phyloP scores from a whole-genome alignment of 768 basidiomycete genomes.

The Gyrodon lividus region DNA sequence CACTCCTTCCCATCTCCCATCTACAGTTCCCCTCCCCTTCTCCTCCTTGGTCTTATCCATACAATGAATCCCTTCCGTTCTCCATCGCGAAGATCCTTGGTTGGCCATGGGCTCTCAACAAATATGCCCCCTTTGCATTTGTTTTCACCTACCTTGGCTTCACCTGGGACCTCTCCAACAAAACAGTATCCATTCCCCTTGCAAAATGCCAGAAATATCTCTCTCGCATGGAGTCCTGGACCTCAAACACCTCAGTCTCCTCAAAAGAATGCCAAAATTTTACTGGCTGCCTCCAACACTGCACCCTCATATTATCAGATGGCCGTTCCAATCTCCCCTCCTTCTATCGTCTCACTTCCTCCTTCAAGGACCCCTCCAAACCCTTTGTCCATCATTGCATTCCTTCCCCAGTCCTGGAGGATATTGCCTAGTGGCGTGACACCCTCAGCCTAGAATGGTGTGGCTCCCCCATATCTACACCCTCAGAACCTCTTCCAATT shows the following conservation, averaged over 20 bases:
- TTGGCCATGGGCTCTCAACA: constrained; percentile 37
- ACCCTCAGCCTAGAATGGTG: constrained; percentile 1
- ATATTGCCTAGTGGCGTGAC: constrained; percentile 31
- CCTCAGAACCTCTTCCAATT: not conserved
- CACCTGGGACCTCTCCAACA: constrained; percentile 30
- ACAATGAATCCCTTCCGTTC: constrained; percentile 25
- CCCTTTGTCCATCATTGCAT: constrained; percentile 15
- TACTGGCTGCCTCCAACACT: constrained; percentile 38
- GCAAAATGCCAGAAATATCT: constrained; percentile 33
- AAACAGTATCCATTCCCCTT: constrained; percentile 31
- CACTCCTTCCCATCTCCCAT: too few species aligned
- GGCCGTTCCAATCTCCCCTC: constrained; percentile 32
- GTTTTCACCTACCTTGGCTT: constrained; percentile 39
- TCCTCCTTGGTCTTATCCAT: constrained; percentile 6
- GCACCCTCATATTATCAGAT: constrained; percentile 29
- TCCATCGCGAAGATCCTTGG: constrained; percentile 23
- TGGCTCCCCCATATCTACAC: not conserved
- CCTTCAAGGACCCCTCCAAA: constrained; percentile 17
- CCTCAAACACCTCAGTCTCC: constrained; percentile 2
- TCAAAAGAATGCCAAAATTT: constrained; percentile 25
- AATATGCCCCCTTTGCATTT: constrained; percentile 26
- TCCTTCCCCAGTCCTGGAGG: constrained; percentile 9
- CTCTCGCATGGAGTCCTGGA: constrained; percentile 19
- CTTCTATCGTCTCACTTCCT: constrained; percentile 28
- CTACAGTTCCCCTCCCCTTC: not conserved